Evolutionary conservation across 768 basidiomycete genomes (phyloP).

Genomic region (Holtermannia corniformis): DNA sequence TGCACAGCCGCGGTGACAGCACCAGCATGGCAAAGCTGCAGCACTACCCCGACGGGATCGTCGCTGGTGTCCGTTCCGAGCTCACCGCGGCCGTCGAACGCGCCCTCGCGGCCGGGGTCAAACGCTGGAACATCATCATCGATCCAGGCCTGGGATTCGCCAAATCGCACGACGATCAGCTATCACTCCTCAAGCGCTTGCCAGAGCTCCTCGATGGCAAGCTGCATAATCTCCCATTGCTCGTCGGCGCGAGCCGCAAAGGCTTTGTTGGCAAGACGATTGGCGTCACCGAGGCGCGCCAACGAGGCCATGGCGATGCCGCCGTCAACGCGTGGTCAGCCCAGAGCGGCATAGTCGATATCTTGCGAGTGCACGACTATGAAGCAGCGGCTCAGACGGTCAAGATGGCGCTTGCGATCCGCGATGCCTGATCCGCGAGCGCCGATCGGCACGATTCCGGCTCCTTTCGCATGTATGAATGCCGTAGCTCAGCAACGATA

Average conservation of each 20-base stretch:
- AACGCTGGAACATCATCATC: conserved; percentile 77
- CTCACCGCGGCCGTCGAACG: conserved; percentile 46
- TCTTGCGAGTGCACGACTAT: conserved; percentile 77
- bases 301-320: conserved; percentile 69
- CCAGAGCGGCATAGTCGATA: conserved; percentile 59
- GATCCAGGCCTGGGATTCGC: conserved; percentile 96
- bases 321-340: conserved; percentile 59
- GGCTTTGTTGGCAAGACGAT: conserved; percentile 68
- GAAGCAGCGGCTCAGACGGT: conserved; percentile 65
- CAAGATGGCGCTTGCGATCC: conserved; percentile 54
- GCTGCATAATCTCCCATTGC: conserved; percentile 48
- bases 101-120: conserved; percentile 52
- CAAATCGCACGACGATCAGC: conserved; percentile 66
- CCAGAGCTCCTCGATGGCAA: conserved; percentile 33
- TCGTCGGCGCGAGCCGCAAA: conserved; percentile 76
- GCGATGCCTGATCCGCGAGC: too few relatives aligned
- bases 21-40: conserved; percentile 55
- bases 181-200: conserved; percentile 55
- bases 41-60: conserved; percentile 46
- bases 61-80: conserved; percentile 62
- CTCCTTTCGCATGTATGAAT: too few relatives aligned
- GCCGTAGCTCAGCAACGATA: too few relatives aligned
- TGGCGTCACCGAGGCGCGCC: conserved; percentile 47
- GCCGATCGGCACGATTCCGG: too few relatives aligned
- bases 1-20: conserved; percentile 88